Evolutionary conservation across 2,329 filamentous ascomycete genomes (phyloP).

Genomic region (Juglanconis sp.): DNA sequence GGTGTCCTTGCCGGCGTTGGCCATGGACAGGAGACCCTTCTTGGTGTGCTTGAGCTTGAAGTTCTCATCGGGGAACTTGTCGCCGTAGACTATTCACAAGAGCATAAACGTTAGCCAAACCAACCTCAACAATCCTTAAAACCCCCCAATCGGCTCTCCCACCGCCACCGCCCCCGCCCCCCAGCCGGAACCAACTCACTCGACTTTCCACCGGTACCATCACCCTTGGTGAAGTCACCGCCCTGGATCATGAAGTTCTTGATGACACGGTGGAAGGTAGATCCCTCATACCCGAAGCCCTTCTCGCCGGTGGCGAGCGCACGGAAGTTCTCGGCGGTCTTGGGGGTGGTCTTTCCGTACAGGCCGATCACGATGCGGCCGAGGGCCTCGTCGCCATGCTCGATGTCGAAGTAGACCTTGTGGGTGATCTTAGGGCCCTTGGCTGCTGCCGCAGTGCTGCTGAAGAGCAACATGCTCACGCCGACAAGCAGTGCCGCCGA

Average conservation of each 20-base stretch:
- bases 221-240: slow-evolving; percentile 80
- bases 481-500: slow-evolving; percentile 74
- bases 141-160: neutral
- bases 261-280: slow-evolving; percentile 86
- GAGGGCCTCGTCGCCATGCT: slow-evolving; percentile 69
- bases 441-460: slow-evolving; percentile 68
- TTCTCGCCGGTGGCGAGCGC: slow-evolving; percentile 82
- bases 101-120: neutral
- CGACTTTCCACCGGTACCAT: slow-evolving; percentile 82
- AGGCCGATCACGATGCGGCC: slow-evolving; percentile 78
- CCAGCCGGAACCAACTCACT: slow-evolving; percentile 49
- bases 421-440: slow-evolving; percentile 94
- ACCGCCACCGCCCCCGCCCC: neutral
- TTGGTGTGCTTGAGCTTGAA: slow-evolving; percentile 93
- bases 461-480: slow-evolving; percentile 70
- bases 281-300: slow-evolving; percentile 79
- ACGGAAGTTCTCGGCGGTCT: slow-evolving; percentile 72
- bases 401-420: slow-evolving; percentile 89
- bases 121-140: neutral
- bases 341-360: slow-evolving; percentile 82
- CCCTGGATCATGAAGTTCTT: slow-evolving; percentile 91
- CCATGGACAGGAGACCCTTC: slow-evolving; percentile 80
- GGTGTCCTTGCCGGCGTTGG: slow-evolving; percentile 80
- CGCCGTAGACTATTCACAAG: slow-evolving; percentile 65
- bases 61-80: slow-evolving; percentile 85